Conservation (phyloP, 1,284 basidiomycete genomes). For the Cryptococcus wingfieldii region DNA sequence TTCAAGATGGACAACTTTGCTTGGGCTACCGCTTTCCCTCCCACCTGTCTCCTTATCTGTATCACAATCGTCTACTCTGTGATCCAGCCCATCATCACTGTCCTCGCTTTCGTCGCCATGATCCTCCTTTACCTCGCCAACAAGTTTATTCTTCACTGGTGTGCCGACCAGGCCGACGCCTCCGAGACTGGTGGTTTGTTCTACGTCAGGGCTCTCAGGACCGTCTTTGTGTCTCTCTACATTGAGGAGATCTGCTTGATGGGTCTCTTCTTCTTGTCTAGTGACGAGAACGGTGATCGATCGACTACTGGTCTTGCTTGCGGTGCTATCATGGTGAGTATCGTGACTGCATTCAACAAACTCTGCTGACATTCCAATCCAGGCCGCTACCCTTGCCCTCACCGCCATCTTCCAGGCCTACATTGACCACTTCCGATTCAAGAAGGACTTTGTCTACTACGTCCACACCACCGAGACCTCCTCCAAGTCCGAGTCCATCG, state of each 20-base stretch:
- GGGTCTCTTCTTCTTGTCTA: slow-evolving; percentile 47
- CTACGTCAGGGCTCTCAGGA: slow-evolving; percentile 48
- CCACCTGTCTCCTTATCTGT: slow-evolving; percentile 39
- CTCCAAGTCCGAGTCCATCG: slow-evolving; percentile 6
- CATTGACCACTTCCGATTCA: slow-evolving; percentile 44
- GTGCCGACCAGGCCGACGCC: slow-evolving; percentile 43
- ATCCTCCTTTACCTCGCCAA: slow-evolving; percentile 43
- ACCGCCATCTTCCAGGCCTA: slow-evolving; percentile 42
- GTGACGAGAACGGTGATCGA: slow-evolving; percentile 28
- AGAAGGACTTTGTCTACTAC: slow-evolving; percentile 32
- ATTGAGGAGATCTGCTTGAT: slow-evolving; percentile 44
- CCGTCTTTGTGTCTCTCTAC: slow-evolving; percentile 48
- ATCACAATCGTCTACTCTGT: slow-evolving; percentile 48
- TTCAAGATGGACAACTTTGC: slow-evolving; percentile 37
- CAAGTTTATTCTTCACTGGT: slow-evolving; percentile 49
- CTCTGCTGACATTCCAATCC: background rate
- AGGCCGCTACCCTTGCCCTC: slow-evolving; percentile 33
- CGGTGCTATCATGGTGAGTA: slow-evolving; percentile 43
- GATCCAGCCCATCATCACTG: slow-evolving; percentile 47
- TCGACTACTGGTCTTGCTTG: slow-evolving; percentile 41
- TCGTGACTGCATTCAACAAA: background rate
- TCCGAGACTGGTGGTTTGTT: slow-evolving; percentile 49
- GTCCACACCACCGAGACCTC: slow-evolving; percentile 25
- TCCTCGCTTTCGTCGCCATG: slow-evolving; percentile 40
- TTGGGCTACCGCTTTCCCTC: slow-evolving; percentile 43